Evolutionary conservation across 441 rosid species (phyloP), one percentile per base, ranked within the genome.

Genomic region (Brassica hybrid): DNA sequence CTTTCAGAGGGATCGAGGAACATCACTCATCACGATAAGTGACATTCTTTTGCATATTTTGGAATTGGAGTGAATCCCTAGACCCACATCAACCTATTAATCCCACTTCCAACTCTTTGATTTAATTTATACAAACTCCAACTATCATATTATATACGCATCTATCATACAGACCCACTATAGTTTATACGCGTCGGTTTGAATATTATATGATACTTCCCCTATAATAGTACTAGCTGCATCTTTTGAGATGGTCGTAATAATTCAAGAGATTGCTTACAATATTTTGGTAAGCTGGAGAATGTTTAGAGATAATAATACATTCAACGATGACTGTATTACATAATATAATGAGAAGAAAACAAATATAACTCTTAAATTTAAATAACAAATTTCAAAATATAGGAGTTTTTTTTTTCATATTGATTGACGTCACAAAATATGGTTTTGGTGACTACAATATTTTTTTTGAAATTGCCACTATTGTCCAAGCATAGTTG

Each of bases 1-100:
- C 80, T 77, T 77, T 77, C 80, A 71, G 80, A 77, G 80, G 67
- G 62, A 77, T 77, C 80, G 80, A 77, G 76, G 80, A 71, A 77
- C 72, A 71, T 77, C 76, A 77, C 80, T 77, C 80, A 77, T 77
- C 76, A 71, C 80, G 56, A 77, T 77, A 77, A 77, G 80, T 77
- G 73, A 72, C 81, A 72, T 77, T 77, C 81, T 77, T 77, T 77
- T 77, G 81, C 76, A 77, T 77, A 72, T 72, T 72, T 72, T 77
- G 76, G 81, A 77, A 78, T 72, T 78, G 73, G 73, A 66, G 77
- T 59, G 81, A 78, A 78, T 78, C 81, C 81, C 81, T 67, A 78
- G 81, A 78, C 68, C 81, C 81, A 77, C 72, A 71, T 71, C 18
- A 71, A 52, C 80, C 73, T 78, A 67, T 72, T 71, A 72, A 78